Percentiles rank a stretch among this genome's conserved stretches.
Evolutionary conservation across 1,284 basidiomycete genomes (phyloP).

Genomic region (Inonotus obliquus): DNA sequence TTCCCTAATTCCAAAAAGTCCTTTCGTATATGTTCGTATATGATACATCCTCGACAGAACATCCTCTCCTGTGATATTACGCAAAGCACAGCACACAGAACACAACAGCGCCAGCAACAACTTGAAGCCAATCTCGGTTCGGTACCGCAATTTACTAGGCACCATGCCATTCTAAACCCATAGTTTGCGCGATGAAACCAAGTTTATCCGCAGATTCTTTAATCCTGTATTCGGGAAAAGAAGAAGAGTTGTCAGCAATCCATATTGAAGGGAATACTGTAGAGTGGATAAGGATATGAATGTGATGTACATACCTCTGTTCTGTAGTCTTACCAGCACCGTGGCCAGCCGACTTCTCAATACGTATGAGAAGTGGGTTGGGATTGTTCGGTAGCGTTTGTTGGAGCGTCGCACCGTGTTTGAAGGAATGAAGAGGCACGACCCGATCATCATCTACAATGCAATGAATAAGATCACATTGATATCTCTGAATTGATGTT

Average conservation of each 20-base stretch:
- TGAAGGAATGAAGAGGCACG: slow-evolving; percentile 80
- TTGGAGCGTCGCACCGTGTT: slow-evolving; percentile 71
- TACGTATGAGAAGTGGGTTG: slow-evolving; percentile 66
- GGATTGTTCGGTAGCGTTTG: slow-evolving; percentile 56
- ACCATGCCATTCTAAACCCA: slow-evolving; percentile 44
- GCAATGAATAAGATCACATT: background rate
- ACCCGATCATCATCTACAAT: slow-evolving; percentile 76
- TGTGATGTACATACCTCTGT: slow-evolving; percentile 46
- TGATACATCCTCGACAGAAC: no score
- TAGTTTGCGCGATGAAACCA: slow-evolving; percentile 65
- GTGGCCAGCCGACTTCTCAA: slow-evolving; percentile 78
- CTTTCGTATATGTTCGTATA: no score
- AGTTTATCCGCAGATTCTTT: slow-evolving; percentile 72
- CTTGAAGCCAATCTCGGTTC: no score
- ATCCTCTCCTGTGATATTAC: no score
- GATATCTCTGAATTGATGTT: background rate
- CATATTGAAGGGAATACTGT: no score
- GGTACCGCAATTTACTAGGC: no score
- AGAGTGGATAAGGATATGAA: background rate
- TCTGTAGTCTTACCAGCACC: slow-evolving; percentile 77
- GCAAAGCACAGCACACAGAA: no score
- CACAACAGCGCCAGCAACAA: no score
- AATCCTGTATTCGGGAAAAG: slow-evolving; percentile 41
- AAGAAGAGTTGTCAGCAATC: slow-evolving; percentile 12
- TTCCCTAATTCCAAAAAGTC: no score